These are phyloP conservation scores for Nymphaea thermarum DNA, from an alignment of 164 flowering plant genomes.

Conservation along the genomic window DNA sequence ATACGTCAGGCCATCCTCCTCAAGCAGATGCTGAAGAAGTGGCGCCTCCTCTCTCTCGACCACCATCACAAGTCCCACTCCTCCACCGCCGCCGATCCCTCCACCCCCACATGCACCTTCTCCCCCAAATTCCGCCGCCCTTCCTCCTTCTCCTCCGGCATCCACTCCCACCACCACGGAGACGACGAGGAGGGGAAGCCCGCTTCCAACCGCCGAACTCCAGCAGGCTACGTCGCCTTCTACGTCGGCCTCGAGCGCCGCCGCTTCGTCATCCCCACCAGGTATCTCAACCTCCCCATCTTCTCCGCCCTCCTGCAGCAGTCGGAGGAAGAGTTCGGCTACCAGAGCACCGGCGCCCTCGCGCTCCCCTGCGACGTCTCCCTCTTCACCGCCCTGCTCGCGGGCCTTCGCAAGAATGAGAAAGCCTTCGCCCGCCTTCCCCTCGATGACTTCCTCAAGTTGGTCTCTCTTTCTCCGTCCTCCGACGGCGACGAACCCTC, in stretches of 20 bases:
- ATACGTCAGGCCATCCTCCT: conserved; percentile 40
- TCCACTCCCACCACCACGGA: background rate
- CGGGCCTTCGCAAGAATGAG: too few relatives aligned
- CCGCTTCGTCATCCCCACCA: conserved; percentile 26
- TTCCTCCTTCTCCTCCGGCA: background rate
- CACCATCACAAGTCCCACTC: background rate
- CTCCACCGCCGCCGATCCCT: background rate
- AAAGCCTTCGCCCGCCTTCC: too few relatives aligned
- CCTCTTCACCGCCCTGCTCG: conserved; percentile 11
- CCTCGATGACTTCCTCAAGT: too few relatives aligned
- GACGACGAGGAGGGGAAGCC: background rate
- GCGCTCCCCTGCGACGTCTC: conserved; percentile 29
- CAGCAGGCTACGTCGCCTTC: conserved; percentile 23
- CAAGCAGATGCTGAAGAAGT: conserved; percentile 33
- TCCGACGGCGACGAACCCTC: too few relatives aligned
- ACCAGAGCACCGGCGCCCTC: conserved; percentile 13
- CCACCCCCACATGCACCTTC: background rate
- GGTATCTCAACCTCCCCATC: conserved; percentile 24
- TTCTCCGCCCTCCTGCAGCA: conserved; percentile 17
- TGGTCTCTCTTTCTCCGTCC: too few relatives aligned
- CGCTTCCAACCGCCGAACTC: conserved; percentile 3
- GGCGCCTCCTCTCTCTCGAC: conserved; percentile 24
- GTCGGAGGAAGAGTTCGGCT: conserved; percentile 32
- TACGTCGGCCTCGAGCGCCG: conserved; percentile 23
- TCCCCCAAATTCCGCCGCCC: background rate